Percentiles rank a stretch among this genome's conserved stretches.
Conservation (phyloP, 257 asterid species). For the Jacaranda mimosifolia region DNA sequence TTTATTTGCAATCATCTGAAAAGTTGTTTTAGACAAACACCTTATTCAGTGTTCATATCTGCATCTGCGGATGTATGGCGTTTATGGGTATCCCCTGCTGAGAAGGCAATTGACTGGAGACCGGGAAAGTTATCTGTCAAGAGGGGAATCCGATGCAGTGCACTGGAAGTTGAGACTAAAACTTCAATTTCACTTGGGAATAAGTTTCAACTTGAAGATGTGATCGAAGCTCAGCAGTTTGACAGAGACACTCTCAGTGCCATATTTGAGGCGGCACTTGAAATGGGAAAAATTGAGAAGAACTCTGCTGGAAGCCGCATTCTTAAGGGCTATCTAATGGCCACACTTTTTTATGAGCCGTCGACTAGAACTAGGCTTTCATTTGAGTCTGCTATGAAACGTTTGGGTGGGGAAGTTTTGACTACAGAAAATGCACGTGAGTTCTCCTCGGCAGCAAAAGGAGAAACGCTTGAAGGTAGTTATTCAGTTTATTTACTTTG, state of each 20-base stretch:
- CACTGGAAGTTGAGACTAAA: conserved; percentile 55
- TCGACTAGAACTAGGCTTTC: conserved; percentile 98
- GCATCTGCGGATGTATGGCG: conserved; percentile 35
- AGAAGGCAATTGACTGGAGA: conserved; percentile 32
- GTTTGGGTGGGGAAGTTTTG: conserved; percentile 84
- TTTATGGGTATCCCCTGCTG: conserved; percentile 28
- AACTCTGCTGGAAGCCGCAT: conserved; percentile 68
- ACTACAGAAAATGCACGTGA: conserved; percentile 98
- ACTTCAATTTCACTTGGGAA: conserved; percentile 48
- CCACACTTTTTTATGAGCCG: conserved; percentile 94
- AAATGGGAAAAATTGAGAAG: conserved; percentile 94
- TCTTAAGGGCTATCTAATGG: conserved; percentile 90
- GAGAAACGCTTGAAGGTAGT: conserved; percentile 98
- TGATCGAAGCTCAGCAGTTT: conserved; percentile 93
- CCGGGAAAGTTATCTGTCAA: conserved; percentile 30
- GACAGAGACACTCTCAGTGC: conserved; percentile 77
- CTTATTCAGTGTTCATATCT: conserved; percentile 25
- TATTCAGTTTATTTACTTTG: conserved; percentile 1
- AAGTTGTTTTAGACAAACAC: conserved; percentile 26
- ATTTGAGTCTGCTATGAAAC: conserved; percentile 97
- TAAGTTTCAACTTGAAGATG: conserved; percentile 78
- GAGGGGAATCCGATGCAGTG: conserved; percentile 52
- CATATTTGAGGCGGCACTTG: conserved; percentile 86
- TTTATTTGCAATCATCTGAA: conserved; percentile 38
- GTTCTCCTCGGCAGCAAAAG: conserved; percentile 97